Evolutionary conservation across 2,329 filamentous ascomycete species (phyloP), one percentile per base, ranked within the genome.

Genomic region (Ascochyta lentis): DNA sequence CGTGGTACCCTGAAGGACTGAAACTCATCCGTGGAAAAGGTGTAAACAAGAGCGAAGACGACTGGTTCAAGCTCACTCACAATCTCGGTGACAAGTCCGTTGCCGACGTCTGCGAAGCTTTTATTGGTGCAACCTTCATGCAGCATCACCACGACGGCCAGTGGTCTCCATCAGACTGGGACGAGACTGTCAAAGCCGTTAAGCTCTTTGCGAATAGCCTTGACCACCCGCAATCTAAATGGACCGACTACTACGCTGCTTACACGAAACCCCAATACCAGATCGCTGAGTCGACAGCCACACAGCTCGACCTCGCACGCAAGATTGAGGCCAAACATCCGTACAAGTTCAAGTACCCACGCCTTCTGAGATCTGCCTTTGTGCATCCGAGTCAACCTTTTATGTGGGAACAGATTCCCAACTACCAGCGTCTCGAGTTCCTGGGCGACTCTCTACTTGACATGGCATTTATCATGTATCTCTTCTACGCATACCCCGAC

Each of bases 371-470:
- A 6, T 96, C 90, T 3, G 93, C 92, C 0, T 96, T 98, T 73
- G 89, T 88, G 27, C 95, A 98, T 68, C 89, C 93, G 0, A 96
- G 93, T 0, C 91, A 91, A 66, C 88, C 90, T 3, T 84, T 82
- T 53, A 80, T 84, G 5, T 92, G 87, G 78, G 90, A 94, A 58
- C 83, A 84, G n/a, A 83, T 97, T 0, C 94, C 93, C 0, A 89
- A 86, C 69, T 97, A 98, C 68, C 92, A 99, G 69, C 86, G 93
- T 1, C 84, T 98, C 0, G 94, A 98, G 66, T 98, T 98, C 64
- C 79, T 98, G 0, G 94, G 94, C 0, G 95, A 98, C 71, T 86
- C 94, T 0, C 81, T 98, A 2, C 86, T 96, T 1, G 93, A 97
- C 70, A 90, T 94, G 86, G 89, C 83, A 10, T 91, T 89, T 66